Evolutionary conservation across 2,329 filamentous ascomycete species (phyloP).

Genomic region (Cladosporium phlei): DNA sequence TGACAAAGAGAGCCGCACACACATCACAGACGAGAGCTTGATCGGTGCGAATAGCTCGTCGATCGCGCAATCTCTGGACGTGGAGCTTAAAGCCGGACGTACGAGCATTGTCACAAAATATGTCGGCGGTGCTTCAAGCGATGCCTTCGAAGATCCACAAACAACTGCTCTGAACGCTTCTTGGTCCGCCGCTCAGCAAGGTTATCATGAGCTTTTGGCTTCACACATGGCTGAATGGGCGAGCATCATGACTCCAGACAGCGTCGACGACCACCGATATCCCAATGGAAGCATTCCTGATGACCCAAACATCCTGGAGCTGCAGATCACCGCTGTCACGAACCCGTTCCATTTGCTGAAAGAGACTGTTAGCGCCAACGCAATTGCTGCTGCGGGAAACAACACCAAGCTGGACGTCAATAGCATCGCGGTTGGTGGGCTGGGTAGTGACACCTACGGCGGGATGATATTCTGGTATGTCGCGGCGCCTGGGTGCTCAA

Average conservation of each 20-base stretch:
- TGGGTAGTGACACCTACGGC: slow-evolving; percentile 63
- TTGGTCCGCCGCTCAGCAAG: slow-evolving; percentile 44
- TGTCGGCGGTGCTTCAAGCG: slow-evolving; percentile 63
- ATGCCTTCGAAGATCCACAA: slow-evolving; percentile 59
- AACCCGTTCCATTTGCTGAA: slow-evolving; percentile 56
- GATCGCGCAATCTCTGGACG: slow-evolving; percentile 56
- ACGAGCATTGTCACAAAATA: slow-evolving; percentile 60
- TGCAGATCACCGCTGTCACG: slow-evolving; percentile 51
- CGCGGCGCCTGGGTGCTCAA: background rate
- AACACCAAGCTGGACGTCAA: slow-evolving; percentile 53
- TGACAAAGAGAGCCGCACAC: slow-evolving; percentile 39
- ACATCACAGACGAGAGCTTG: slow-evolving; percentile 45
- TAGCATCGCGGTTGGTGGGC: slow-evolving; percentile 64
- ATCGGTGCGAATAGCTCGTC: slow-evolving; percentile 57
- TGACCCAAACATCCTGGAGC: slow-evolving; percentile 53
- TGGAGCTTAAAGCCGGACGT: slow-evolving; percentile 50
- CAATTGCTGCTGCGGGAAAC: slow-evolving; percentile 45
- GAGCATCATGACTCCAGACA: slow-evolving; percentile 54
- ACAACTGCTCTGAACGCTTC: slow-evolving; percentile 53
- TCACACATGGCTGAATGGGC: slow-evolving; percentile 61
- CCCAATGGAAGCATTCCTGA: slow-evolving; percentile 55
- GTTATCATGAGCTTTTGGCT: slow-evolving; percentile 51
- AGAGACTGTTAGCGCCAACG: slow-evolving; percentile 52
- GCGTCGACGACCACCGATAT: slow-evolving; percentile 59
- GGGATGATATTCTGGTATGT: slow-evolving; percentile 57